Base-by-base conservation (phyloP, 225 moss, liverwort and hornwort species). In the Neckera pumila region DNA sequence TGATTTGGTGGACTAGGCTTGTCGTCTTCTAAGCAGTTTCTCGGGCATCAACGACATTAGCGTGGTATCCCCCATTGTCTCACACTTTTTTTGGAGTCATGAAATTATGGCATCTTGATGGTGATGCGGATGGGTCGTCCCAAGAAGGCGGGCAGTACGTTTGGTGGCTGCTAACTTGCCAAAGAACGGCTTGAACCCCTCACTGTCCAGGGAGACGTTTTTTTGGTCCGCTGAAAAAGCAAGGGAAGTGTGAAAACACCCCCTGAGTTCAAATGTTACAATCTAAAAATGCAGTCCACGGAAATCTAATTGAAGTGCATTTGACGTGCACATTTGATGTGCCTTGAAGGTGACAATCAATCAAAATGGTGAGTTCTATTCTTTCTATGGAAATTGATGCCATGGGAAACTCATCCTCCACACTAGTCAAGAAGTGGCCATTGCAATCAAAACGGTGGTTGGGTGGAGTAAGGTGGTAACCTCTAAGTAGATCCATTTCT, bases 41-140 rank as follows among this genome's bases (percentile, higher is more conserved):
- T 33, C 14, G 5, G 61, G 26, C 17, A 8, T 18, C 62, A 28
- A 81, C 84, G 47, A 84, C 87, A 89, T 84, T 76, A 5, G 77
- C 65, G 59, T 90, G 90, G 87, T 65, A 81, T 45, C 82, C 53
- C 53, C 45, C 85, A 65, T 8, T 47, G 47, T 47, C 84, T 87
- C 87, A 78, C 85, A 36, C 88, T 64, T 65, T 56, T 9, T 49
- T 49, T 12, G 28, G 8, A 45, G 85, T 85, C 92, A 90, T 82
- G 89, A 38, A 87, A 85, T 89, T 84, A 40, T 16, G 7, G 63
- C 88, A 53, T 70, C 71, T 31, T 77, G 85, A 90, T 65, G 62
- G 84, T 21, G 80, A 90, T 70, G 45, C 61, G n/a, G 45, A 57
- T 60, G 76, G 60, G 9, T 36, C 54, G 17, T 22, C 57, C 31